Base-by-base conservation (phyloP, 768 basidiomycete species). In the Boletus subparvulus region DNA sequence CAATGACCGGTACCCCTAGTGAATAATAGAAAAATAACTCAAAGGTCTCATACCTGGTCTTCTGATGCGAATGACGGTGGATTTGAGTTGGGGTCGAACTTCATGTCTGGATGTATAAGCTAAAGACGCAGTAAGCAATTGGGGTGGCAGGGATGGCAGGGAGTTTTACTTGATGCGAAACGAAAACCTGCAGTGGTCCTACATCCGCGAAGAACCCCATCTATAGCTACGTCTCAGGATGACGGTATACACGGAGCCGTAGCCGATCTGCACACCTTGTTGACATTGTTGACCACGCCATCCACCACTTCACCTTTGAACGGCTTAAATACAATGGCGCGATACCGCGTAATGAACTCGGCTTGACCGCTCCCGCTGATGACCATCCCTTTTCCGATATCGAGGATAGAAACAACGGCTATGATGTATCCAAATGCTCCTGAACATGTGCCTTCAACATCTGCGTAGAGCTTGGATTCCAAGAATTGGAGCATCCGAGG, bases 171-270 rank as follows among this genome's bases (percentile, higher is more conserved):
- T 97, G 95, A 64, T 92, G 92, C 13, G 95, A 96, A 26, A 98
- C 92, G 71, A 99, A 99, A 47, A 97, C 93, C 26, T 86, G 84
- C 57, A 98, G 69, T 14, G 97, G 97, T 35, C 97, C 97, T 46
- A 95, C 94, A 61, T 97, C 94, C 50, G 92, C 93, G 63, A 98
- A 98, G 76, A 99, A 97, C 2, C 97, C 97, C 94, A 98, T 97
- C 96, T 98, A 61, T 26, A 16, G 17, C 2, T 24, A 17, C 6
- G 13, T 37, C 7, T 63, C 35, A 63, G 57, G 36, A 58, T 9
- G 14, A 32, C 2, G 7, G 14, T 2, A 16, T 24, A 19, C 10
- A 44, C 7, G 19, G 39, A 30, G 41, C 4, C 11, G 32, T 13
- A 35, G 7, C 54, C 14, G 17, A 47, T 24, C 13, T 19, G 35